Base-by-base conservation (phyloP, 2,329 filamentous ascomycete genomes). In the Pezicula neosporulosa region DNA sequence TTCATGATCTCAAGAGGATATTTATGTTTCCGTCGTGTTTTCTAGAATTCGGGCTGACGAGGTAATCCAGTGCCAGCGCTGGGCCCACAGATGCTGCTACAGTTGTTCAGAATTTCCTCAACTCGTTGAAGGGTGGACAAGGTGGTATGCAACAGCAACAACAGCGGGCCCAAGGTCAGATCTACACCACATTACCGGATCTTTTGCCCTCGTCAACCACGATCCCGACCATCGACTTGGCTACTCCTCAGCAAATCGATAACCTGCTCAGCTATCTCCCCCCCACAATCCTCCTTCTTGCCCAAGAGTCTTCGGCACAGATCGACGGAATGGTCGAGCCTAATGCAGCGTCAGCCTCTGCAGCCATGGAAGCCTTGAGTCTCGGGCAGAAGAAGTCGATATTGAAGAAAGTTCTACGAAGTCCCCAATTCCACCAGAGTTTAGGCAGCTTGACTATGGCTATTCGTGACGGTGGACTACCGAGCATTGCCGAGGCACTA, bases 351-450 rank as follows among this genome's bases (percentile, higher is more conserved):
- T 81, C 83, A 2, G 79, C 86, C n/a, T 77, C 86, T 60, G 85
- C 86, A 37, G 90, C 89, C 27, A 84, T 90, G 57, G 80, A 86
- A 54, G 85, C 87, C 6, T 78, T 97, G 62, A 86, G 81, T 49
- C 68, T 86, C 7, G 78, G 78, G 3, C 86, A 94, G 66, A 97
- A 97, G 76, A 90, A 87, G 64, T 77, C 80, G 19, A 80, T 97
- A 12, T 71, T 99, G 41, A 86, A 85, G 67, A 87, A 86, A 65
- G 91, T 97, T 7, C 73, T 97, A 13, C 83, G 89, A 57, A 95
- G 89, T 58, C 93, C 94, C 16, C 94, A 99, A 66, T 91, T 99
- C 64, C 82, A 84, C 54, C 94, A 97, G 69, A 93, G 90, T 59
- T 72, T 97, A 37, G 82, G 84, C 1, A 94, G 88, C 66, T 73